Conservation (phyloP, 2,329 filamentous ascomycete species). For the Thyridium curvatum region DNA sequence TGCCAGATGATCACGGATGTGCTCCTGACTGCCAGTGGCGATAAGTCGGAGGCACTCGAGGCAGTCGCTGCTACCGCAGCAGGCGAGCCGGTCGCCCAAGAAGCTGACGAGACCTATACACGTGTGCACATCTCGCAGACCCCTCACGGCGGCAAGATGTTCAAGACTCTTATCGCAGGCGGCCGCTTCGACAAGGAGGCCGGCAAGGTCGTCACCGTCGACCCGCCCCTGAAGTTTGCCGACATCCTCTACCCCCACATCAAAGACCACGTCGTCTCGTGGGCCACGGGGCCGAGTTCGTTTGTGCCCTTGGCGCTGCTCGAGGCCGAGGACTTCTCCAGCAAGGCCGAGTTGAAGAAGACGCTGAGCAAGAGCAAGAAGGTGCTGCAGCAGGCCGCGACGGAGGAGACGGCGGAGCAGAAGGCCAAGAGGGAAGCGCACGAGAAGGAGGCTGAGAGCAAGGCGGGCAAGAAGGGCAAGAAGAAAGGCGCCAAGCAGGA, state of each 20-base stretch:
- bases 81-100: conserved; percentile 41
- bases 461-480: conserved; percentile 36
- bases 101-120: conserved; percentile 28
- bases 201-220: conserved; percentile 63
- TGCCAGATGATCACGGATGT: conserved; percentile 82
- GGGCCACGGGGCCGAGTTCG: conserved; percentile 80
- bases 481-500: conserved; percentile 35
- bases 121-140: conserved; percentile 53
- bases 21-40: conserved; percentile 67
- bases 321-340: conserved; percentile 66
- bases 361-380: conserved; percentile 69
- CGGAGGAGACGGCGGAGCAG: conserved; percentile 48
- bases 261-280: conserved; percentile 65
- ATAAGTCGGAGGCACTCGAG: conserved; percentile 68
- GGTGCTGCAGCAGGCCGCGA: conserved; percentile 61
- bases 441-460: conserved; percentile 41
- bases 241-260: conserved; percentile 77
- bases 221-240: conserved; percentile 76
- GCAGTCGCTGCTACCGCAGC: conserved; percentile 61
- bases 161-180: conserved; percentile 86
- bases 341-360: conserved; percentile 60
- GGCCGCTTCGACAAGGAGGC: conserved; percentile 74
- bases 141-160: conserved; percentile 67
- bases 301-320: conserved; percentile 80
- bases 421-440: conserved; percentile 30